A percentile compares a stretch with the other conserved stretches of the same genome.
phyloP scores from a whole-genome alignment of 2,329 filamentous ascomycete genomes.

The Beauveria caledonica region DNA sequence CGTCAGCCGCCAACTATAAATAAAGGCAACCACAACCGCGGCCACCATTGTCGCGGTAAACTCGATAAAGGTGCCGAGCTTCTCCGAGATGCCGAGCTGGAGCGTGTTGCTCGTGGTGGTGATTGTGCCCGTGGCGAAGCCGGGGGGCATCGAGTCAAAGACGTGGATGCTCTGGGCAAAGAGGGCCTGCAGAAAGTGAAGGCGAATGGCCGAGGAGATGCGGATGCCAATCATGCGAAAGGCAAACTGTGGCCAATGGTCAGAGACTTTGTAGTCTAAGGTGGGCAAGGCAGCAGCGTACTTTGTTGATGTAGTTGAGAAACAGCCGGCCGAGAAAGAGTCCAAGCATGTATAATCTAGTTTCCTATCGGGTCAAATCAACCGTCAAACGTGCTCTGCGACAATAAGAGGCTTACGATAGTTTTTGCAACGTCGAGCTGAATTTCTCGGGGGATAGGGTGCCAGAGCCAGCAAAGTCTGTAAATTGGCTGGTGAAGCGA shows the following conservation, averaged over 20 bases:
- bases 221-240: slow-evolving; percentile 56
- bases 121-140: slow-evolving; percentile 54
- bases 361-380: slow-evolving; percentile 10
- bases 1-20: slow-evolving; percentile 50
- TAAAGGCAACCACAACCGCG: slow-evolving; percentile 47
- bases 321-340: slow-evolving; percentile 60
- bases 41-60: slow-evolving; percentile 44
- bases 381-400: background rate
- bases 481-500: slow-evolving; percentile 34
- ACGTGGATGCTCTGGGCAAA: slow-evolving; percentile 60
- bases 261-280: background rate
- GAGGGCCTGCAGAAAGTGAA: slow-evolving; percentile 55
- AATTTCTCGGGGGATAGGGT: slow-evolving; percentile 28
- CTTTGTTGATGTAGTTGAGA: slow-evolving; percentile 54
- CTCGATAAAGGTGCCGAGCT: slow-evolving; percentile 51
- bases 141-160: slow-evolving; percentile 57
- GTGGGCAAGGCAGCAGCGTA: slow-evolving; percentile 14
- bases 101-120: slow-evolving; percentile 55
- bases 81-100: slow-evolving; percentile 58
- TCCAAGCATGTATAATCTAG: slow-evolving; percentile 58
- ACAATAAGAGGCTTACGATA: slow-evolving; percentile 4
- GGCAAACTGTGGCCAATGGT: slow-evolving; percentile 34
- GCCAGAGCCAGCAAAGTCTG: slow-evolving; percentile 12
- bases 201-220: slow-evolving; percentile 51
- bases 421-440: slow-evolving; percentile 13